A percentile compares a stretch with the other conserved stretches of the same genome.
Conservation (phyloP, 345 rosid genomes). For the Citrus reticulata region DNA sequence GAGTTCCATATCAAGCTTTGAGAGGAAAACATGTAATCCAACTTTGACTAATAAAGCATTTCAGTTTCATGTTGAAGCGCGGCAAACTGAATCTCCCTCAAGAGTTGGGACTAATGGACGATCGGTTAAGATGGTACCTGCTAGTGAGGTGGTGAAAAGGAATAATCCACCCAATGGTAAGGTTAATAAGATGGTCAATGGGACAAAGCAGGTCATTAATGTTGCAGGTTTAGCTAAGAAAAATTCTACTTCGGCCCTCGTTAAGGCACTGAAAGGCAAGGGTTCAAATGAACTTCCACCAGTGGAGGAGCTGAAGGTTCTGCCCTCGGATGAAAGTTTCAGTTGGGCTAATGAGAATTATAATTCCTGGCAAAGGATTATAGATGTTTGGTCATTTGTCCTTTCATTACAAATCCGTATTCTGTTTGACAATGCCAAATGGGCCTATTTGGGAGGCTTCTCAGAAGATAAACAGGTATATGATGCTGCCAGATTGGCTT, state of each 20-base stretch:
- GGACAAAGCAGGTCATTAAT: constrained; percentile 49
- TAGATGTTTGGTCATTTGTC: constrained; percentile 92
- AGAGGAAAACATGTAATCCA: constrained; percentile 26
- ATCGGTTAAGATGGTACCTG: constrained; percentile 75
- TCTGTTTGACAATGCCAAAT: constrained; percentile 77
- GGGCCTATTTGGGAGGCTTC: constrained; percentile 78
- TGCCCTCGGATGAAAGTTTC: constrained; percentile 89
- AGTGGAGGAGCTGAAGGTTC: constrained; percentile 56
- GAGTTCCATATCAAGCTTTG: constrained; percentile 38
- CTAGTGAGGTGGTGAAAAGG: constrained; percentile 58
- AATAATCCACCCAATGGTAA: constrained; percentile 30
- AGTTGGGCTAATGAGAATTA: constrained; percentile 97
- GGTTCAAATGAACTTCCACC: constrained; percentile 51
- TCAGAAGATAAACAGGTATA: constrained; percentile 79
- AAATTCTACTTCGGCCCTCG: constrained; percentile 33
- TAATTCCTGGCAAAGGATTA: constrained; percentile 59
- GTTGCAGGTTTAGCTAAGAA: constrained; percentile 53
- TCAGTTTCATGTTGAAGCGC: constrained; percentile 51
- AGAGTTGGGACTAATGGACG: constrained; percentile 54
- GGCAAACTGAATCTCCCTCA: constrained; percentile 50
- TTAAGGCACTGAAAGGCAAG: constrained; percentile 35
- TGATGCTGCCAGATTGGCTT: not conserved
- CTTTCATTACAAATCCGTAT: constrained; percentile 65
- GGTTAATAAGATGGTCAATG: constrained; percentile 54
- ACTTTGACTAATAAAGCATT: constrained; percentile 17